Base-by-base conservation (phyloP, 331 rosid species). In the Pyrus hybrid region DNA sequence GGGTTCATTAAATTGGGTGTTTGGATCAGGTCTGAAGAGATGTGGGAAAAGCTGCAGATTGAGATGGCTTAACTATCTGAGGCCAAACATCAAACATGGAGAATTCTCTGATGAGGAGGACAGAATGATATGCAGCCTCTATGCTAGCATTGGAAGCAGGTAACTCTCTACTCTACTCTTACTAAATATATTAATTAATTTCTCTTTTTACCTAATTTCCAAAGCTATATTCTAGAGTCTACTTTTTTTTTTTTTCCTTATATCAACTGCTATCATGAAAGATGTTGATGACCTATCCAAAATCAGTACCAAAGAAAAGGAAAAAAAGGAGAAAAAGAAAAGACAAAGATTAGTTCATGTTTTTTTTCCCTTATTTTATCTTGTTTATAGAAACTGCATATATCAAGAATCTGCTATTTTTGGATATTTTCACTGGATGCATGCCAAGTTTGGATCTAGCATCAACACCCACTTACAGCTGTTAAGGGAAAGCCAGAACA, bases 21-120 rank as follows among this genome's bases (percentile, higher is more conserved):
- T 16, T 76, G 41, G 53, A 60, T 12, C 77, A 89, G 98, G 97
- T 64, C 74, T 93, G 80, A 93, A 82, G 87, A 88, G 98, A 76
- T 93, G 98, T 78, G 98, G 98, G 67, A 93, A 93, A 80, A 93
- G 98, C 79, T 93, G 98, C 79, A 88, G 98, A 84, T 74, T 93
- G 80, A 93, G 98, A 78, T 93, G 98, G 98, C 93, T 93, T 5
- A 93, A 93, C 92, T 93, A 93, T 88, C 85, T 93, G 7, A 89
- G 98, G 76, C 98, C 98, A 11, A 89, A 93, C 88, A 91, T 93
- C 77, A 93, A 93, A 83, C 98, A 91, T 54, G 98, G 98, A 18
- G 96, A 90, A 13, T 93, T 93, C 74, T 84, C 98, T 54, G 96
- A 93, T 29, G 98, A 93, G 74, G 98, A 93, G 85, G 97, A 93